Base-by-base conservation (phyloP, 106 monocot species). In the Dactylorhiza incarnata region DNA sequence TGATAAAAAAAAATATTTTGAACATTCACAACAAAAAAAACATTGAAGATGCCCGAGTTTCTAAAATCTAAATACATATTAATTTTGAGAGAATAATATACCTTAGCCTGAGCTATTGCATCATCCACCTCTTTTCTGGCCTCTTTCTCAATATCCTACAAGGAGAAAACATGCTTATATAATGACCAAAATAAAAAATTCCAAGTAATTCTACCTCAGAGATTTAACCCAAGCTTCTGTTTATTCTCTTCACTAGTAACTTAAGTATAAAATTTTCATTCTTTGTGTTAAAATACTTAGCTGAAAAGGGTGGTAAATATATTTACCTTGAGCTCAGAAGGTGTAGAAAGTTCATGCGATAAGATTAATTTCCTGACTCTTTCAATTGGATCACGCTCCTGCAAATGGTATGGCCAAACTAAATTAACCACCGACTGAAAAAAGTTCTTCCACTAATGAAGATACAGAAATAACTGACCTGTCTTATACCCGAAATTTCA, bases 301-400 rank as follows among this genome's bases (percentile, higher is more conserved):
- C 24, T 19, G 3, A 0, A 58, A 14, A 62, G 16, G 45, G 29
- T 29, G 48, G 52, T 51, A 54, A 49, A 43, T 29, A 29, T 29
- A 29, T 49, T 45, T 80, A 94, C 97, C 91, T 97, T 97, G 63
- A 97, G 87, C 29, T 97, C 97, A 22, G 91, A 44, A 11, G 91
- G 63, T 73, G 94, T 75, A 15, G 94, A 86, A 49, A 97, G 29
- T 23, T 94, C 94, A 75, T 94, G 86, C 46, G 89, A 70, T n/a
- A 91, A 76, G 45, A 97, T 79, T 80, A 97, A 76, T 71, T 97
- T 97, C 58, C 97, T 87, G 71, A 97, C 70, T 72, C 97, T 94
- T 83, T 97, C 97, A 81, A 97, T 82, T 54, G 88, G 88, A 80
- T 88, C 88, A 80, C 88, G 85, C 75, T 88, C 88, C 88, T 88